Conservation (phyloP, 1,139 yeast species). For the Candida sp. region DNA sequence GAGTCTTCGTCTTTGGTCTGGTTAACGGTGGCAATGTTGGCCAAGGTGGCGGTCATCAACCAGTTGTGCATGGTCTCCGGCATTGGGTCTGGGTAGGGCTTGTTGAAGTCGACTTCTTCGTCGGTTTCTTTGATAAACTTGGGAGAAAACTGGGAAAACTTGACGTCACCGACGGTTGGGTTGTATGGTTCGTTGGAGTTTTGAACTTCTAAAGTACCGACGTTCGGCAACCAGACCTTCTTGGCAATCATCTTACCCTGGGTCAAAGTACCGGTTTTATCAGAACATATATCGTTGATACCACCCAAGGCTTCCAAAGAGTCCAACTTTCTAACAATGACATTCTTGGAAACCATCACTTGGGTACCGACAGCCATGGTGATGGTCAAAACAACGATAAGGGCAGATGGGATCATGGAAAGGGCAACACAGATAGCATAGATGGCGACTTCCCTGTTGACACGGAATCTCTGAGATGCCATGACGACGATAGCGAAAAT, state of each 20-base stretch:
- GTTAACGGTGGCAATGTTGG: constrained; percentile 68
- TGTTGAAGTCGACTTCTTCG: constrained; percentile 37
- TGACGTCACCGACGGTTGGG: constrained; percentile 67
- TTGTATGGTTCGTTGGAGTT: constrained; percentile 73
- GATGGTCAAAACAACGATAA: constrained; percentile 82
- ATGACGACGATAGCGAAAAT: constrained; percentile 78
- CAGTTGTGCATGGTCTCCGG: constrained; percentile 42
- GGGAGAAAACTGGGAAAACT: constrained; percentile 48
- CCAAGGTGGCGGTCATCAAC: constrained; percentile 67
- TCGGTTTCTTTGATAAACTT: constrained; percentile 36
- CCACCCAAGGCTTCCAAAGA: constrained; percentile 84
- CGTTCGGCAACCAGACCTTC: constrained; percentile 74
- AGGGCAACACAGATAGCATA: constrained; percentile 88
- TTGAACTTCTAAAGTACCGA: constrained; percentile 67
- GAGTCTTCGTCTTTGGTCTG: constrained; percentile 33
- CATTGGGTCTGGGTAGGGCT: constrained; percentile 23
- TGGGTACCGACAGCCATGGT: constrained; percentile 90
- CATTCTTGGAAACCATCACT: constrained; percentile 73
- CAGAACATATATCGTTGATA: constrained; percentile 73
- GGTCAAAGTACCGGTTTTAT: constrained; percentile 64
- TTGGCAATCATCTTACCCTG: constrained; percentile 81
- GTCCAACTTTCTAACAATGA: constrained; percentile 78
- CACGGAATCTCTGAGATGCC: constrained; percentile 75
- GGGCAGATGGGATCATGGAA: constrained; percentile 84
- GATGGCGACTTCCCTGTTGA: constrained; percentile 73